phyloP scores from a whole-genome alignment of 306 rosid species.

The Mucuna pruriens region DNA sequence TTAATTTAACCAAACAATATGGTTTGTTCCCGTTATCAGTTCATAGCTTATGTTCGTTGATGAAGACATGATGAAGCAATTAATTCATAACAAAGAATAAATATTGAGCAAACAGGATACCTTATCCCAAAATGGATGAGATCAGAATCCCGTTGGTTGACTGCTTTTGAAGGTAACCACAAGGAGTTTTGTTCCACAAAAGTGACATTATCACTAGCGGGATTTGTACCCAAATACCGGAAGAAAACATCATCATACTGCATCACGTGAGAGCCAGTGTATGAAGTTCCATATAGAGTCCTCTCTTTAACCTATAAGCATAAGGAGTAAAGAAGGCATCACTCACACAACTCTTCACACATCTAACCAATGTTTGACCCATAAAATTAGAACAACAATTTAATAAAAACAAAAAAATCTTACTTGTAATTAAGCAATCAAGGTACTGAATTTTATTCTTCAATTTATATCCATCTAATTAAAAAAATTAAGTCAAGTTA shows the following conservation, averaged over 20 bases:
- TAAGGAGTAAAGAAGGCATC: conserved; percentile 25
- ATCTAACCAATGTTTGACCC: too few relatives aligned
- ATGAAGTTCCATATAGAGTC: conserved; percentile 56
- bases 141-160: conserved; percentile 95
- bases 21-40: neutral
- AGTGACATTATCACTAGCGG: conserved; percentile 85
- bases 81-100: conserved; percentile 7
- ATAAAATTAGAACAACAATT: too few relatives aligned
- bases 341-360: too few relatives aligned
- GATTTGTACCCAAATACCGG: conserved; percentile 81
- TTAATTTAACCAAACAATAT: neutral
- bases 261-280: conserved; percentile 93
- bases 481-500: neutral
- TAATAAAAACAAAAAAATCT: too few relatives aligned
- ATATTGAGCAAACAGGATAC: conserved; percentile 42
- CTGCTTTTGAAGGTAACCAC: conserved; percentile 61
- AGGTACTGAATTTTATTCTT: conserved; percentile 1
- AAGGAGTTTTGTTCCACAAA: conserved; percentile 70
- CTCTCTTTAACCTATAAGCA: conserved; percentile 76
- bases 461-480: neutral
- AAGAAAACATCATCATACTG: conserved; percentile 74
- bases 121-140: conserved; percentile 96
- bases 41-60: neutral
- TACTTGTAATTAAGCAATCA: too few relatives aligned
- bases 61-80: conserved; percentile 17